phyloP scores from a whole-genome alignment of 192 early-diverging fungal species.

The Backusella tarrabulga region DNA sequence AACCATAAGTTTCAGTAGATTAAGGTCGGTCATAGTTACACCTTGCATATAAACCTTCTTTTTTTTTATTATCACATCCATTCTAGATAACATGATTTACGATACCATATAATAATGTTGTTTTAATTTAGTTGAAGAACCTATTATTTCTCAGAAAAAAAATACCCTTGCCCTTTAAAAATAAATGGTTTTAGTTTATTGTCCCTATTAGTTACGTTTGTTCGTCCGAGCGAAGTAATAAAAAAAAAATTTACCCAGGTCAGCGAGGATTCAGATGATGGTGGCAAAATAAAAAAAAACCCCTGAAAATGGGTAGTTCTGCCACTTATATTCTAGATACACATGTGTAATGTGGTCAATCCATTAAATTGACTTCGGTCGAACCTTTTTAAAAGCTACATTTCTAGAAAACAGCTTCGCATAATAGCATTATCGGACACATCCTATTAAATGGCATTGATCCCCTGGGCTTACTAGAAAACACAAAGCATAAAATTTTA shows the following conservation, averaged over 20 bases:
- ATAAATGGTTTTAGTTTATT: background rate
- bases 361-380: background rate
- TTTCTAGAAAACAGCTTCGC: background rate
- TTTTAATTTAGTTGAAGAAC: background rate
- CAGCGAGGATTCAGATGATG: background rate
- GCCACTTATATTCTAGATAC: background rate
- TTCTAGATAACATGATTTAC: background rate
- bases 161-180: slow-evolving; percentile 6
- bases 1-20: background rate
- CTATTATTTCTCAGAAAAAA: background rate
- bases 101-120: background rate
- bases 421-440: background rate
- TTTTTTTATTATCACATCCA: background rate
- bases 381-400: background rate
- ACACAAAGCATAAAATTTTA: background rate
- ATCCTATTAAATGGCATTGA: background rate
- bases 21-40: background rate
- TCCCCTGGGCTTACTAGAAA: background rate
- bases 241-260: background rate
- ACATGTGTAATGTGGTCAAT: background rate
- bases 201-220: background rate
- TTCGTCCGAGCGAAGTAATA: slow-evolving; percentile 2
- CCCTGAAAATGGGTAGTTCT: background rate
- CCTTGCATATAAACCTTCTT: background rate
- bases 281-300: background rate